These are phyloP conservation scores for Paraglomus brasilianum DNA, from an alignment of 192 early-diverging fungal genomes.

Conservation along the genomic window DNA sequence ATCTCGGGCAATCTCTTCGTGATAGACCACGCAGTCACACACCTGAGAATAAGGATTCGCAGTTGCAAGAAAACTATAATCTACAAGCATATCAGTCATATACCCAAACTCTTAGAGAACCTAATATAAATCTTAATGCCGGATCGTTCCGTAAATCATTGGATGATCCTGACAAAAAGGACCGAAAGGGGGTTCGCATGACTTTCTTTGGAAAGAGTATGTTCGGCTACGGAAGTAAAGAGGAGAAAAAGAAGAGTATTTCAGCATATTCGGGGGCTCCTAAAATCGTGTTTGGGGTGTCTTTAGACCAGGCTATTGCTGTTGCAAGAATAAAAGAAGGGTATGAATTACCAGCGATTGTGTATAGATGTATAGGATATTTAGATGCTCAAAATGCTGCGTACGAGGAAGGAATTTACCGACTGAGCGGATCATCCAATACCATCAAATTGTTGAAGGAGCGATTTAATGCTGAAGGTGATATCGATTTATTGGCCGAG, in stretches of 20 bases:
- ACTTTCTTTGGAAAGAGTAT: slow-evolving; percentile 29
- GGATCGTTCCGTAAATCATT: no score
- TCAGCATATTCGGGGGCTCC: no score
- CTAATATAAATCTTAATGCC: no score
- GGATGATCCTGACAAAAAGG: no score
- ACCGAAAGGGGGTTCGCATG: slow-evolving; percentile 4
- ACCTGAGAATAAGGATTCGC: no score
- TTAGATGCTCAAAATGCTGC: slow-evolving; percentile 86
- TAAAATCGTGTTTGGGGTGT: slow-evolving; percentile 76
- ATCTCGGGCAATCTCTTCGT: no score
- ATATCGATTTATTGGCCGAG: slow-evolving; percentile 65
- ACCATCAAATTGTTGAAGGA: slow-evolving; percentile 76
- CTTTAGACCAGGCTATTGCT: slow-evolving; percentile 77
- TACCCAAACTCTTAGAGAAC: no score
- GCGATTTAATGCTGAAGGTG: slow-evolving; percentile 80
- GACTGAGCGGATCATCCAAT: slow-evolving; percentile 76
- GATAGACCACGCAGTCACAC: no score
- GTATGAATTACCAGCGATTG: slow-evolving; percentile 85
- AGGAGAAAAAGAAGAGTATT: no score
- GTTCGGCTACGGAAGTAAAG: slow-evolving; percentile 29
- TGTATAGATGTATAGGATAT: slow-evolving; percentile 96
- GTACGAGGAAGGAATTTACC: slow-evolving; percentile 94
- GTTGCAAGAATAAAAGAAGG: slow-evolving; percentile 70
- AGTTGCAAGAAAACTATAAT: no score
- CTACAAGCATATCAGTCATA: no score